Percentiles rank a stretch among this genome's conserved stretches.
phyloP scores from a whole-genome alignment of 305 asterid species.

The Rubia tinctorum region DNA sequence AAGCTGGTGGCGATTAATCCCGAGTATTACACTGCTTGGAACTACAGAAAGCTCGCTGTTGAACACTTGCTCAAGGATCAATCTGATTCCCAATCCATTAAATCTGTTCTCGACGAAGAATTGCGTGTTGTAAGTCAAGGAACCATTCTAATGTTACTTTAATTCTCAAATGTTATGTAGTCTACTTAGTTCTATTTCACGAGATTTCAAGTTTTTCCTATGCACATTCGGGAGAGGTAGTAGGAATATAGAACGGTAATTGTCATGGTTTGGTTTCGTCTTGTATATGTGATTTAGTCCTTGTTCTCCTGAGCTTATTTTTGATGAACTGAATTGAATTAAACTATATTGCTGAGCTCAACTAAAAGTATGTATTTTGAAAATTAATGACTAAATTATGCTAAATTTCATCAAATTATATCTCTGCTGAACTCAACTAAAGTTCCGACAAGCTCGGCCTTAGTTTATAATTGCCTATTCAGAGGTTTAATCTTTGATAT shows the following conservation, averaged over 20 bases:
- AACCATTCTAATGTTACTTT: neutral
- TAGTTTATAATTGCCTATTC: too few species aligned
- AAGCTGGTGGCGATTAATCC: conserved; percentile 74
- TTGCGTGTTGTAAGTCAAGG: conserved; percentile 61
- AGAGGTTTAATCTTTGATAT: too few species aligned
- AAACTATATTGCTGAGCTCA: too few species aligned
- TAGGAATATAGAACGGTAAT: neutral
- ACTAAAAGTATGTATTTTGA: too few species aligned
- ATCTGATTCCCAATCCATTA: conserved; percentile 40
- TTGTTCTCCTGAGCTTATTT: too few species aligned
- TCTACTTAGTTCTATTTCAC: too few species aligned
- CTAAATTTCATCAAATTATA: too few species aligned
- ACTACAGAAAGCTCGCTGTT: conserved; percentile 78
- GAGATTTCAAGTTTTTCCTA: neutral
- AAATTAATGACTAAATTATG: too few species aligned
- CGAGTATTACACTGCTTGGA: conserved; percentile 91
- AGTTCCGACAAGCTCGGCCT: too few species aligned
- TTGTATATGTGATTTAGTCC: too few species aligned
- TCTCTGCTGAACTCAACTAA: too few species aligned
- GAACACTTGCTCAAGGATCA: conserved; percentile 39
- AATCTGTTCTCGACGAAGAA: conserved; percentile 62
- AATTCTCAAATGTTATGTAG: neutral
- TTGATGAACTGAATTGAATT: too few species aligned
- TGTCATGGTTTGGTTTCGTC: neutral
- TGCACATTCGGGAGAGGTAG: neutral